Base-by-base conservation (phyloP, 1,139 yeast genomes). In the Yamadazyma blattariae region DNA sequence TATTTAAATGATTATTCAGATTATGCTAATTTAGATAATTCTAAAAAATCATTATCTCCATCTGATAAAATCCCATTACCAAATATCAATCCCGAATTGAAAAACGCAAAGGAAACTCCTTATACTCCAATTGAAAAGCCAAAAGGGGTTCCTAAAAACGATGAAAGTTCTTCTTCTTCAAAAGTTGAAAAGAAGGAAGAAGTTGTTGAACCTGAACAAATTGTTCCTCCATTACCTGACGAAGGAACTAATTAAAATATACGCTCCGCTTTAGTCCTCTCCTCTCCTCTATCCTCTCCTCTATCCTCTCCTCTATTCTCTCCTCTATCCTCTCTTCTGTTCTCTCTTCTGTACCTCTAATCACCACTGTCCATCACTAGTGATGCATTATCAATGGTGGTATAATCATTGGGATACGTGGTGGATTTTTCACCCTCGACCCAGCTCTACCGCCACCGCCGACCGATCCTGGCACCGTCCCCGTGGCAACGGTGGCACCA, bases 1-100 rank as follows among this genome's bases (percentile, higher is more conserved):
- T 87, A 74, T 67, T 42, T 54, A 15, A 47, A 52, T 19, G 59
- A 63, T 16, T 69, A 68, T 45, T 40, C 45, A 7, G 41, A 32
- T 12, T 26, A 26, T 21, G 20, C 12, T 8, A 15, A 15, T 8
- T 38, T 42, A n/a, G 34, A 40, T 15, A 12, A 11, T 17, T 7
- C n/a, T 11, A 22, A 17, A n/a, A 7, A 9, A 5, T 11, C 22
- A 17, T 13, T 22, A 15, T 43, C 21, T 7, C 12, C 18, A 14
- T 18, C 20, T 2, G 12, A 16, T n/a, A 19, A 33, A 19, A 6
- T 20, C 21, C 38, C 50, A 15, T 29, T 42, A 30, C 45, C 45
- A 10, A 42, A 44, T 27, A 39, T 37, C 20, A 33, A 39, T 18
- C 29, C 41, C 7, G 56, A 50, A 22, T 39, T 38, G 15, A 51